These are phyloP conservation scores for Cercospora canescens DNA, from an alignment of 2,329 filamentous ascomycete genomes.

Conservation along the genomic window DNA sequence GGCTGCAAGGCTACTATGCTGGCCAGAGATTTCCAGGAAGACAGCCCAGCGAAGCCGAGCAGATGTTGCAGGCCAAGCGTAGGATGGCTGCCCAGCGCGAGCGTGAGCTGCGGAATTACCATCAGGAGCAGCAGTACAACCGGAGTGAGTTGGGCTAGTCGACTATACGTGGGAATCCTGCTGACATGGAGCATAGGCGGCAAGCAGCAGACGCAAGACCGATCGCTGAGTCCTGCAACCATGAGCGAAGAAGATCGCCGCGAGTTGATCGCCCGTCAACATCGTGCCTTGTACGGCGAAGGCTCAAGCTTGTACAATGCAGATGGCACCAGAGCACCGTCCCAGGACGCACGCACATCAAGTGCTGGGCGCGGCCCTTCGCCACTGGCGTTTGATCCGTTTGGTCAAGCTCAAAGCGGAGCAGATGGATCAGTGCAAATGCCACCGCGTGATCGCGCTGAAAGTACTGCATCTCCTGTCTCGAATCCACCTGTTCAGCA, in stretches of 20 bases:
- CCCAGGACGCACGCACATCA: slow-evolving; percentile 64
- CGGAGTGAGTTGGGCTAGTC: slow-evolving; percentile 67
- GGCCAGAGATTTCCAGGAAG: slow-evolving; percentile 85
- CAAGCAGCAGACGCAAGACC: slow-evolving; percentile 68
- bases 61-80: slow-evolving; percentile 98
- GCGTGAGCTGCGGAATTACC: slow-evolving; percentile 98
- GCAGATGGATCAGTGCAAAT: slow-evolving; percentile 56
- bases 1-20: slow-evolving; percentile 92
- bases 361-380: slow-evolving; percentile 73
- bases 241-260: slow-evolving; percentile 96
- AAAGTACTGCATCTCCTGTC: slow-evolving; percentile 83
- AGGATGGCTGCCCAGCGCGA: slow-evolving; percentile 99
- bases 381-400: slow-evolving; percentile 76
- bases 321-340: slow-evolving; percentile 69
- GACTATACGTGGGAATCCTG: not conserved
- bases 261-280: slow-evolving; percentile 92
- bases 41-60: slow-evolving; percentile 89
- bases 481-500: slow-evolving; percentile 57
- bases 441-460: slow-evolving; percentile 47
- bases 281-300: slow-evolving; percentile 87
- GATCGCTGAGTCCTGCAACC: slow-evolving; percentile 77
- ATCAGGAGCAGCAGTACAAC: slow-evolving; percentile 99
- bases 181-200: slow-evolving; percentile 48
- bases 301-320: slow-evolving; percentile 67
- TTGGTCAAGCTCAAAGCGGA: slow-evolving; percentile 55